Evolutionary conservation across 495 filamentous ascomycete species (phyloP).

Genomic region (Trichoderma parareesei): DNA sequence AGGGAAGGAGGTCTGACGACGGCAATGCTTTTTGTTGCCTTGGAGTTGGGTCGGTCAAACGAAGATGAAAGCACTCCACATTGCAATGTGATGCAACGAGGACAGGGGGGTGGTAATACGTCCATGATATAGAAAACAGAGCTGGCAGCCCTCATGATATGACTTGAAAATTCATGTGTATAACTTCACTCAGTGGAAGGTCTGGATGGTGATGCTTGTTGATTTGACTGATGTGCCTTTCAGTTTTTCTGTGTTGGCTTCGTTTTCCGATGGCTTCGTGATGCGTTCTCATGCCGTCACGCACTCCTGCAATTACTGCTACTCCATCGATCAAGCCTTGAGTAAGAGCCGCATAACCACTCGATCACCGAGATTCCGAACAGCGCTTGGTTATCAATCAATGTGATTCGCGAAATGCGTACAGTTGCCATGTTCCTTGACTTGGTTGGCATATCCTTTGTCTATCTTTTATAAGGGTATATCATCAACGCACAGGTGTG

Average conservation of each 20-base stretch:
- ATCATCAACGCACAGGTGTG: neutral
- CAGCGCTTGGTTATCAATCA: too few species aligned
- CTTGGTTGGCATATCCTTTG: neutral
- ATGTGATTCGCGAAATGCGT: too few species aligned
- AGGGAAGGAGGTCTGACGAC: neutral
- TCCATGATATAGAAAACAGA: neutral
- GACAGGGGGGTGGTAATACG: neutral
- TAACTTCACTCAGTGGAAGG: neutral
- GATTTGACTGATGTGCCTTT: too few species aligned
- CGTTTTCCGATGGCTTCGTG: too few species aligned
- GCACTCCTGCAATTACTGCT: too few species aligned
- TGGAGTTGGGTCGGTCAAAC: neutral
- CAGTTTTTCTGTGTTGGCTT: too few species aligned
- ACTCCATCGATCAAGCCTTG: too few species aligned
- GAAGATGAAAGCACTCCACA: neutral
- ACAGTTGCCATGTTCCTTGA: too few species aligned
- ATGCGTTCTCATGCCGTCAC: too few species aligned
- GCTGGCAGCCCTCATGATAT: neutral
- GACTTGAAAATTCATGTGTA: neutral
- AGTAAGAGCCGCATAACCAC: too few species aligned
- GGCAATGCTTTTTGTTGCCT: neutral
- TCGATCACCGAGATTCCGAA: too few species aligned
- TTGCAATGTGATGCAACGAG: neutral
- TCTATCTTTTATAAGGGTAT: conserved; percentile 6
- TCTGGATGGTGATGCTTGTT: too few species aligned